Conservation (phyloP, 192 early-diverging fungal genomes). For the Pilaira anomala region DNA sequence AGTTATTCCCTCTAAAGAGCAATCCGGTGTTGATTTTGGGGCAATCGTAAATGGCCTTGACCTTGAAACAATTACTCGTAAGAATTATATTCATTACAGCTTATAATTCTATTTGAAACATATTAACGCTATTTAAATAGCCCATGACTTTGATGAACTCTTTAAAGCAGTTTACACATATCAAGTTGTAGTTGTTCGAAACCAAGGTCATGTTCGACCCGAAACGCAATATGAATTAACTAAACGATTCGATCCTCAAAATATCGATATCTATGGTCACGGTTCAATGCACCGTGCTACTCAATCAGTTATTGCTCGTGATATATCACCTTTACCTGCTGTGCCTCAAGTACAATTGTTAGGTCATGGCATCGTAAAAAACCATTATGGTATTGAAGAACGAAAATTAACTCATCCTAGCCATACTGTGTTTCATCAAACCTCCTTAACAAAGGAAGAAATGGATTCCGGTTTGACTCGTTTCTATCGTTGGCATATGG, state of each 20-base stretch:
- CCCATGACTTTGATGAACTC: constrained; percentile 30
- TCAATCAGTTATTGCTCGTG: constrained; percentile 31
- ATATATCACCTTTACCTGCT: constrained; percentile 30
- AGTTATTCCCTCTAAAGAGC: constrained; percentile 18
- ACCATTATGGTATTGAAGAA: constrained; percentile 34
- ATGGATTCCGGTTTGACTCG: constrained; percentile 30
- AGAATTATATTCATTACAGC: background rate
- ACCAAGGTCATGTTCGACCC: constrained; percentile 31
- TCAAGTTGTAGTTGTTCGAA: constrained; percentile 32
- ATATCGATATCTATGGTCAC: constrained; percentile 34
- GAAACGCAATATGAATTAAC: constrained; percentile 30
- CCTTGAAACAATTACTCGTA: constrained; percentile 33
- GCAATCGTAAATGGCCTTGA: constrained; percentile 24
- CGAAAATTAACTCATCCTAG: constrained; percentile 30
- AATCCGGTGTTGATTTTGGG: constrained; percentile 37
- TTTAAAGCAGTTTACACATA: constrained; percentile 33
- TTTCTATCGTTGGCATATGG: constrained; percentile 41
- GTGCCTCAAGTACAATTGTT: constrained; percentile 33
- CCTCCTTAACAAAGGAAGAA: constrained; percentile 24
- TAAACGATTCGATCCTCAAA: constrained; percentile 30
- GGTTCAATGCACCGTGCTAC: constrained; percentile 27
- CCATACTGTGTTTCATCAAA: constrained; percentile 34
- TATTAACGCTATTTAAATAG: too few relatives aligned
- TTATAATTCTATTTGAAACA: background rate
- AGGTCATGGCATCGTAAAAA: constrained; percentile 30